Evolutionary conservation across 495 filamentous ascomycete genomes (phyloP), one percentile per base, ranked within the genome.

Genomic region (Pyronema domesticum): DNA sequence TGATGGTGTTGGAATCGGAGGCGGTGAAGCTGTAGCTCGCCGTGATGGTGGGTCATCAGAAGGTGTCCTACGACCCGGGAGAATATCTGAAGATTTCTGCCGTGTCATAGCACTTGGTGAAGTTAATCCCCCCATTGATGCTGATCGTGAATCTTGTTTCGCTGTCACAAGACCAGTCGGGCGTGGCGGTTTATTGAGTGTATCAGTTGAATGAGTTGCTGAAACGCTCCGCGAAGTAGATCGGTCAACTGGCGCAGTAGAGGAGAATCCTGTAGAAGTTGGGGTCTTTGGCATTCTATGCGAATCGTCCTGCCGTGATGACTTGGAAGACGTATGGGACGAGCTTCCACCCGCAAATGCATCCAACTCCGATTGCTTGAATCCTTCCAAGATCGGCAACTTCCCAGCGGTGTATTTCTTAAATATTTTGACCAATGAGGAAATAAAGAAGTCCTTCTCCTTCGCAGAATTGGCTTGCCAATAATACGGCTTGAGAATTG

Each of bases 401-500:
- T 79, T 83, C 8, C 93, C 91, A 23, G 85, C 83, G 9, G 93
- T 96, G 64, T 95, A 98, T 65, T 95, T 96, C 55, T 77, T 81
- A 66, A 83, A 98, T 37, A 98, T 95, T 69, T 95, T 96, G 56
- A 95, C 77, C 57, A 95, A 67, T 63, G 86, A 94, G 23, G 82
- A 84, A 63, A 96, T 93, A 67, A 98, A 98, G 70, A 94, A 96
- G 54, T 94, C 88, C 73, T 95, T 96, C 68, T 96, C 91, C 70
- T 94, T 94, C 45, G 82, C 75, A 10, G 82, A 89, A 37, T 81
- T 76, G 14, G 93, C 88, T 69, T 91, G 81, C 91, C 91, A 98
- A 67, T 94, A 96, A 67, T 98, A 98, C 0, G 87, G 84, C 67
- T 98, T 98, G 9, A 83, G 79, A 18, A 98, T 74, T 0, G 80